Conservation (phyloP, 495 filamentous ascomycete genomes). For the Aspergillus cavernicola region DNA sequence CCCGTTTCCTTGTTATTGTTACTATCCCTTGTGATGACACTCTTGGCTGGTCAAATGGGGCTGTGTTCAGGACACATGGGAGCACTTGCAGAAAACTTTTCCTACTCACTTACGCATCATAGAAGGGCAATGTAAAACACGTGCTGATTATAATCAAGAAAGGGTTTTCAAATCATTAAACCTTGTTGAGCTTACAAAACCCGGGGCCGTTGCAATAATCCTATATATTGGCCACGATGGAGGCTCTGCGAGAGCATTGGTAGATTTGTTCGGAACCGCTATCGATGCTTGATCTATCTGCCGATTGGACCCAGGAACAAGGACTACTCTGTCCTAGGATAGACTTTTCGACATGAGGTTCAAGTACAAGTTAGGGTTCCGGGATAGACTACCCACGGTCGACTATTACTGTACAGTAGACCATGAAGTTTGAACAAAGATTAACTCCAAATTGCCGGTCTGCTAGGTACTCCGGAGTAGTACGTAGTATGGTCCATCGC, state of each 20-base stretch:
- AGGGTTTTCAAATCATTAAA: neutral
- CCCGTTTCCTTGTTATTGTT: constrained; percentile 29
- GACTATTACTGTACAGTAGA: too few relatives aligned
- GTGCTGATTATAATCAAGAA: constrained; percentile 20
- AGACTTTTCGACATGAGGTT: neutral
- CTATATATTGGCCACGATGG: too few relatives aligned
- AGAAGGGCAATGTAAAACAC: constrained; percentile 48
- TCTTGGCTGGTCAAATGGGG: constrained; percentile 25
- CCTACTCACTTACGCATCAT: constrained; percentile 39
- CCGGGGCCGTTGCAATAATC: too few relatives aligned
- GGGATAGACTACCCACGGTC: too few relatives aligned
- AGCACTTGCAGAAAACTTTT: constrained; percentile 30
- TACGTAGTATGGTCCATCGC: too few relatives aligned
- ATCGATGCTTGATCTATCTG: neutral
- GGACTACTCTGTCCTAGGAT: neutral
- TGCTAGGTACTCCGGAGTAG: too few relatives aligned
- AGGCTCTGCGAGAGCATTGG: too few relatives aligned
- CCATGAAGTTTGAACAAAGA: too few relatives aligned
- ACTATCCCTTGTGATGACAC: constrained; percentile 26
- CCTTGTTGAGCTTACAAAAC: too few relatives aligned
- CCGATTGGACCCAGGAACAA: neutral
- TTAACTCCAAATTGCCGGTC: too few relatives aligned
- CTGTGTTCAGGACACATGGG: constrained; percentile 27
- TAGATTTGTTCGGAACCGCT: too few relatives aligned
- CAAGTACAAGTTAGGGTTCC: neutral